Conservation (phyloP, 768 basidiomycete genomes). For the Pulveroboletus sp. region DNA sequence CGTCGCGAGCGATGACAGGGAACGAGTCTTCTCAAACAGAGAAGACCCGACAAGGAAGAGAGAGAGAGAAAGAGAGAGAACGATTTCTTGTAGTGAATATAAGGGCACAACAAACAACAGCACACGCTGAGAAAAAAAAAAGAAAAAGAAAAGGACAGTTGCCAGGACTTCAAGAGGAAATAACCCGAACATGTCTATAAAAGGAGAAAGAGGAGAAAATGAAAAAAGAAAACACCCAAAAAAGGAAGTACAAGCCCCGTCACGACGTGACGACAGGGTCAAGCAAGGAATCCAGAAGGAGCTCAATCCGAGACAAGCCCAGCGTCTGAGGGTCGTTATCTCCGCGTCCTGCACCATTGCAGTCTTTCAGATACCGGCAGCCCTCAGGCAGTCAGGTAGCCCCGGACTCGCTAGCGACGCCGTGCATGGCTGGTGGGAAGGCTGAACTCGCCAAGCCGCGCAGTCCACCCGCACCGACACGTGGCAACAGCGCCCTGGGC, state of each 20-base stretch:
- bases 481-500: slow-evolving; percentile 15
- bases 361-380: slow-evolving; percentile 19
- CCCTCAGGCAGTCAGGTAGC: slow-evolving; percentile 6
- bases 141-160: slow-evolving; percentile 3
- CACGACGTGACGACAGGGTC: slow-evolving; percentile 19
- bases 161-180: not conserved
- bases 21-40: slow-evolving; percentile 20
- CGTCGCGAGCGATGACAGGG: slow-evolving; percentile 22
- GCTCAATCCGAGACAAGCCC: slow-evolving; percentile 27
- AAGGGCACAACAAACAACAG: slow-evolving; percentile 28
- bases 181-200: slow-evolving; percentile 15
- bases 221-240: slow-evolving; percentile 6
- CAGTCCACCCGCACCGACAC: slow-evolving; percentile 8
- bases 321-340: slow-evolving; percentile 16
- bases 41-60: slow-evolving; percentile 25
- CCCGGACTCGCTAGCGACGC: not conserved
- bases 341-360: slow-evolving; percentile 12
- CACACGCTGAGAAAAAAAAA: slow-evolving; percentile 12
- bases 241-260: slow-evolving; percentile 9
- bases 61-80: slow-evolving; percentile 7
- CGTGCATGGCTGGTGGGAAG: slow-evolving; percentile 4
- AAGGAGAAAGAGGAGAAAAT: slow-evolving; percentile 4
- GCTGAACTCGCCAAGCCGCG: not conserved
- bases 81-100: slow-evolving; percentile 26
- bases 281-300: slow-evolving; percentile 8